Base-by-base conservation (phyloP, 192 early-diverging fungal species). In the Coemansia sp. region DNA sequence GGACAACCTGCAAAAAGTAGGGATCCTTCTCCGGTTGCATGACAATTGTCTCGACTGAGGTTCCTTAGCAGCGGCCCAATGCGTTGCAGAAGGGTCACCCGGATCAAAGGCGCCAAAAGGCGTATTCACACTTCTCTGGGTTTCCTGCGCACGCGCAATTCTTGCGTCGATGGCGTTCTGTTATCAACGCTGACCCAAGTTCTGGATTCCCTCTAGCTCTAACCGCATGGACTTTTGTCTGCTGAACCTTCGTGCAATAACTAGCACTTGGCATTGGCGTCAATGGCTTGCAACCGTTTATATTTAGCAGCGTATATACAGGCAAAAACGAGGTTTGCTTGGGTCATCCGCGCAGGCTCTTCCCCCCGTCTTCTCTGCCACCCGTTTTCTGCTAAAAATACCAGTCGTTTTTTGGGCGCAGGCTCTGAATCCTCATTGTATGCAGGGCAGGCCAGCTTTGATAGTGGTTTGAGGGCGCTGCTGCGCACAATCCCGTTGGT, bases 371-470 rank as follows among this genome's bases (percentile, higher is more conserved):
- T 2, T 6, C 7, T 14, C 19, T 39, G 38, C 34, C 34, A 36
- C 34, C 0, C 34, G 1, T n/a, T 3, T 7, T 43, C 21, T 12
- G 42, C 43, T 45, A 45, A 45, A 45, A 45, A 45, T 26, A 26
- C 10, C 10, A 23, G 26, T 8, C 9, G 23, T 23, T 21, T 25
- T 45, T 45, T 26, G 23, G 5, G 22, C 25, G 17, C 22, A n/a
- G n/a, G 32, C 32, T 35, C n/a, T 2, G n/a, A 6, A 35, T 12
- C n/a, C n/a, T 8, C 32, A 45, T 45, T 45, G 55, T 66, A 73
- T 73, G 70, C 70, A 73, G 70, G 70, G 64, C 26, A 54, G 45
- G 41, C 70, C 70, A 66, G 62, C 59, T 28, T 54, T 58, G 60
- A 55, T 26, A 29, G 59, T 54, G 50, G 70, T 43, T 61, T 43